Conservation (phyloP, 2,329 filamentous ascomycete genomes). For the Xylaria sp. region DNA sequence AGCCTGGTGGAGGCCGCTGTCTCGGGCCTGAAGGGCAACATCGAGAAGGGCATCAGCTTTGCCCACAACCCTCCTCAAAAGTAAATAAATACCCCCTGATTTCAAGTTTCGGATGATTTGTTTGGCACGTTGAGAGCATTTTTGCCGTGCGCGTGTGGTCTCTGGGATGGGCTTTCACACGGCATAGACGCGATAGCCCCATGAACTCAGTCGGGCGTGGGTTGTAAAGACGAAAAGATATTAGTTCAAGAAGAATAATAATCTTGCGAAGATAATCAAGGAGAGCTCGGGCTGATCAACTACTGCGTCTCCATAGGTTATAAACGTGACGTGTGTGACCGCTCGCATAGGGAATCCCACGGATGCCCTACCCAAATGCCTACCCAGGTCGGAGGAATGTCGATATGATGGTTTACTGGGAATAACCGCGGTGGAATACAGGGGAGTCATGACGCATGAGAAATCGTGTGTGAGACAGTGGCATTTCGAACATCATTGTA, state of each 20-base stretch:
- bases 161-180: conserved; percentile 27
- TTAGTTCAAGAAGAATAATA: background rate
- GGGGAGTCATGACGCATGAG: conserved; percentile 2
- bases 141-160: conserved; percentile 11
- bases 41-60: conserved; percentile 90
- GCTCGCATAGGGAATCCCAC: conserved; percentile 14
- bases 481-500: conserved; percentile 7
- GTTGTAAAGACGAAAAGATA: conserved; percentile 27
- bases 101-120: conserved; percentile 20
- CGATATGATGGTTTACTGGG: conserved; percentile 8
- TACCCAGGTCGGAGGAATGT: conserved; percentile 5
- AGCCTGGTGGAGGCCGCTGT: conserved; percentile 76
- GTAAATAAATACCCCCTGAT: conserved; percentile 61
- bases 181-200: too few species aligned
- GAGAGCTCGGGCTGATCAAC: conserved; percentile 36
- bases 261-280: conserved; percentile 21
- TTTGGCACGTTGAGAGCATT: conserved; percentile 13
- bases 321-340: conserved; percentile 33
- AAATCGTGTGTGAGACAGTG: background rate
- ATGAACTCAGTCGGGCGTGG: conserved; percentile 26
- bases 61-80: conserved; percentile 85
- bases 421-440: background rate
- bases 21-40: conserved; percentile 86
- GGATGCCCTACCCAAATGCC: conserved; percentile 7
- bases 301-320: conserved; percentile 36